These are phyloP conservation scores for Zanthoxylum bungeanum DNA, from an alignment of 345 rosid genomes.

Conservation along the genomic window DNA sequence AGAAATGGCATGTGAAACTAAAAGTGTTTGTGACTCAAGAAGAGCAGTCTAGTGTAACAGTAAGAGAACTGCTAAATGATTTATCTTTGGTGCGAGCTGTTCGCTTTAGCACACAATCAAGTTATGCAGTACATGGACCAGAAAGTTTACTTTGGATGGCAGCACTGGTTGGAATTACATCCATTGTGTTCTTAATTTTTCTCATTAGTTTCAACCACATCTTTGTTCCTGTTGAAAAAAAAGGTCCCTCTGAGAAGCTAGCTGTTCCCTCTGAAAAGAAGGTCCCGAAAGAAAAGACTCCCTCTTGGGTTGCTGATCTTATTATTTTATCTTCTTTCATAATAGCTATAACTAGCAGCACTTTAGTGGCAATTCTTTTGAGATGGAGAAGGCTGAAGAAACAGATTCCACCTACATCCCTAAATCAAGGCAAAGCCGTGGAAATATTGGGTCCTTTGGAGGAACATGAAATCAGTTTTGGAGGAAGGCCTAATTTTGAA, in stretches of 20 bases:
- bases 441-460: constrained; percentile 27
- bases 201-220: constrained; percentile 50
- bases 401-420: constrained; percentile 31
- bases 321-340: constrained; percentile 54
- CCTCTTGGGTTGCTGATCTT: constrained; percentile 66
- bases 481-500: constrained; percentile 69
- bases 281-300: constrained; percentile 45
- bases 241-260: constrained; percentile 29
- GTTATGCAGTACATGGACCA: constrained; percentile 43
- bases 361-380: constrained; percentile 40
- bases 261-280: constrained; percentile 34
- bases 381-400: constrained; percentile 55
- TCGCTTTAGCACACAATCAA: constrained; percentile 38
- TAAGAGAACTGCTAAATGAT: constrained; percentile 42
- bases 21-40: constrained; percentile 69
- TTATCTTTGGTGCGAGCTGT: constrained; percentile 41
- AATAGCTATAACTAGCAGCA: constrained; percentile 36
- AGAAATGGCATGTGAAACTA: constrained; percentile 42
- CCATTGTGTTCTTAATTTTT: constrained; percentile 41
- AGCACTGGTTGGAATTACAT: constrained; percentile 37
- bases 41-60: constrained; percentile 28
- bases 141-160: constrained; percentile 45
- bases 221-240: constrained; percentile 47
- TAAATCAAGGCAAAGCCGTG: constrained; percentile 22
- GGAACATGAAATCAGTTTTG: constrained; percentile 59